Evolutionary conservation across 1,284 basidiomycete genomes (phyloP), one percentile per base, ranked within the genome.

Genomic region (Amylostereum areolatum): DNA sequence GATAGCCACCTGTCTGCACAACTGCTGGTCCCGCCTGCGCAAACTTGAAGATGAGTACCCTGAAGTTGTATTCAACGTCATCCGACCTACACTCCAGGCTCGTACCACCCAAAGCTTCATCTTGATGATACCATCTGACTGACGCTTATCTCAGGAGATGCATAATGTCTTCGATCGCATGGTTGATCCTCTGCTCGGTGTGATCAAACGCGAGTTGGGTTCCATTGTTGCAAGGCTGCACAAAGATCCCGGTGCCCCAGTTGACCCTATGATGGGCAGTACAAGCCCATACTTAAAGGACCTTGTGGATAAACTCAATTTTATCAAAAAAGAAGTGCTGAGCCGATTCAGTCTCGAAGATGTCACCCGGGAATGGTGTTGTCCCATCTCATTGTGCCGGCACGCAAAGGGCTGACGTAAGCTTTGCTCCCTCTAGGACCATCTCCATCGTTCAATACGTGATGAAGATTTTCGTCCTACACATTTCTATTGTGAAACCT

Each of bases 261-360:
- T 79, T 10, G 88, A 91, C 58, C 74, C 80, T 2, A 69, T 75
- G 62, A 80, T 80, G 24, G 82, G 80, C 12, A 82, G 85, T 4
- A 73, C 88, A 9, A 92, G 88, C 63, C 68, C 83, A 10, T 97
- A 96, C 66, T 89, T 96, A 81, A 89, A 89, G 60, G 93, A 96
- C 53, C 72, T 97, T 50, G 78, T 83, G 12, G 92, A 94, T 54
- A 95, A 93, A 67, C 70, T 97, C 45, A 68, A 73, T 3, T 93
- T 89, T 62, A 72, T 95, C 53, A 88, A 89, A 63, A 66, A 68
- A 12, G 90, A 94, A 60, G 66, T 97, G 12, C 65, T 96, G 11
- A 78, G 71, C 43, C 80, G 80, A 53, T 89, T 86, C 65, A 73
- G 69, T 49, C 71, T 92, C 11, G 87, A 85, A 0, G 87, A 90